A percentile compares a stretch with the other conserved stretches of the same genome.
phyloP scores from a whole-genome alignment of 345 rosid genomes.

The Gossypium stocksii region DNA sequence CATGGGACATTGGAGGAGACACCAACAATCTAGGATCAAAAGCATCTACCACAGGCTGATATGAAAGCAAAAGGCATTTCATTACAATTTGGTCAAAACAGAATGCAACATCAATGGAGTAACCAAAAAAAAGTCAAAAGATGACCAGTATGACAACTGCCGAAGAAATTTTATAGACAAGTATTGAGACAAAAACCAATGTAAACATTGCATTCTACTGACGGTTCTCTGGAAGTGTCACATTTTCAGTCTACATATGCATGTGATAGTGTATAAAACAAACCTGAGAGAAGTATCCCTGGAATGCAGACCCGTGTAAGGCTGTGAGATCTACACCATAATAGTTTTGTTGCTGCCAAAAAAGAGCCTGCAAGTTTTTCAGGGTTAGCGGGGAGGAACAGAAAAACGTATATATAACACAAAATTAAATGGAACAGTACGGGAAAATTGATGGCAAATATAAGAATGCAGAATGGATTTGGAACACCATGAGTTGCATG shows the following conservation, averaged over 20 bases:
- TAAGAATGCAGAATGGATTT: neutral
- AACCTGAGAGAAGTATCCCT: constrained; percentile 97
- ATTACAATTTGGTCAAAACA: constrained; percentile 26
- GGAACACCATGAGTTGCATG: neutral
- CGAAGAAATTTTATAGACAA: neutral
- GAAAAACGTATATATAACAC: neutral
- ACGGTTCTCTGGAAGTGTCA: neutral
- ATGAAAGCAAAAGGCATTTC: constrained; percentile 16
- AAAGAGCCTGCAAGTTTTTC: constrained; percentile 62
- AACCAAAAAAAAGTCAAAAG: constrained; percentile 2
- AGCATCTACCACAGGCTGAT: constrained; percentile 98
- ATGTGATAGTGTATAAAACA: neutral
- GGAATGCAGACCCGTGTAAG: constrained; percentile 72
- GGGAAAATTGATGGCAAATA: neutral
- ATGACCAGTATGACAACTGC: neutral
- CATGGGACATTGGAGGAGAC: constrained; percentile 64
- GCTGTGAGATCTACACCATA: constrained; percentile 91
- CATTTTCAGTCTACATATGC: constrained; percentile 4
- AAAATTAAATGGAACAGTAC: neutral
- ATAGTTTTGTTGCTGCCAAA: constrained; percentile 96
- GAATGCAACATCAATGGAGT: constrained; percentile 2
- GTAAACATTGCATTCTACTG: neutral
- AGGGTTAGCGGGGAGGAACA: neutral
- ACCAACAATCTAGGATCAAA: constrained; percentile 97
- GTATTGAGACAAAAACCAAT: neutral